Conservation (phyloP, 306 rosid species). For the Lathyrus tuberosus region DNA sequence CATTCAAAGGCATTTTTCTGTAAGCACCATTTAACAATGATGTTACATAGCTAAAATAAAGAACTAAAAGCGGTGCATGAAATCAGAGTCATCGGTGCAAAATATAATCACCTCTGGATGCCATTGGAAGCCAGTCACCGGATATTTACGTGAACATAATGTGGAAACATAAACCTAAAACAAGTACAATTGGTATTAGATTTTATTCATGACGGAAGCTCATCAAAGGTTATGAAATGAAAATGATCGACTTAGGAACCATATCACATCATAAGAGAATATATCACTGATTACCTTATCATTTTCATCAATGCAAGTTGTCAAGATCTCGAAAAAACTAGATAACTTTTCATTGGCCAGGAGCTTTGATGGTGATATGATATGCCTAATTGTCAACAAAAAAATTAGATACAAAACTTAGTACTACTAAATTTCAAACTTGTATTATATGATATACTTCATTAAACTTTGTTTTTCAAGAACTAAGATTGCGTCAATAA, state of each 20-base stretch:
- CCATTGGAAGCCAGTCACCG: too few species aligned
- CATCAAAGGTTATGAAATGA: too few species aligned
- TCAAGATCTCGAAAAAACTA: constrained; percentile 76
- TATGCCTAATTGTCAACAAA: constrained; percentile 67
- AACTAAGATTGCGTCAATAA: constrained; percentile 13
- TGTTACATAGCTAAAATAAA: too few species aligned
- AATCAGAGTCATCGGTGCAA: too few species aligned
- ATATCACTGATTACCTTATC: constrained; percentile 55
- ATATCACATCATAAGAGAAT: constrained; percentile 4
- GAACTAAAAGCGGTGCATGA: too few species aligned
- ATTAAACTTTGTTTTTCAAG: background rate
- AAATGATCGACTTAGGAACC: constrained; percentile 16
- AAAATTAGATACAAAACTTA: constrained; percentile 33
- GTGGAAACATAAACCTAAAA: constrained; percentile 87
- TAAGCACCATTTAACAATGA: too few species aligned
- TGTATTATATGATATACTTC: constrained; percentile 1
- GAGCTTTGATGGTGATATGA: constrained; percentile 77
- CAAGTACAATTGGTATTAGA: constrained; percentile 33
- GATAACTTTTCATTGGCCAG: constrained; percentile 52
- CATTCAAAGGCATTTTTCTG: too few species aligned
- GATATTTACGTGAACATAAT: constrained; percentile 52
- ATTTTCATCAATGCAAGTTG: constrained; percentile 62
- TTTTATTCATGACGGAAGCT: constrained; percentile 5
- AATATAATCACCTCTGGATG: too few species aligned
- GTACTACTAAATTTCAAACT: constrained; percentile 21